These are phyloP conservation scores for Micractinium sp. DNA, from an alignment of 139 green algal genomes.

Conservation along the genomic window DNA sequence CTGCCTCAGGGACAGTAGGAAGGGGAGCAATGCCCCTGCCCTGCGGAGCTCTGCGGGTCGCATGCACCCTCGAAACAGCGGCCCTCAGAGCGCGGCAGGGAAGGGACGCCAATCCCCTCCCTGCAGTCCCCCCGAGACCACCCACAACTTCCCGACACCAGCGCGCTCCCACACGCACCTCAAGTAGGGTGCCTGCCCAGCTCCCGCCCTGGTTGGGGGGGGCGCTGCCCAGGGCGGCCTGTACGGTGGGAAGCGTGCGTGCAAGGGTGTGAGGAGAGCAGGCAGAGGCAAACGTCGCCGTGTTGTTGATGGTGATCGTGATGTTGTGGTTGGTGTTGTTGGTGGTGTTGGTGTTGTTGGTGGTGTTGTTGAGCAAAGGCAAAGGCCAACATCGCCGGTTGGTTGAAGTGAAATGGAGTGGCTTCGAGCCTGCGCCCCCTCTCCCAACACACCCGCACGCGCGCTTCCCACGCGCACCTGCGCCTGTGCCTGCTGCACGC, in stretches of 20 bases:
- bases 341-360: background rate
- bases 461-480: constrained; percentile 12
- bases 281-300: background rate
- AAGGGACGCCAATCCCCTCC: background rate
- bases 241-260: constrained; percentile 1
- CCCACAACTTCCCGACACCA: background rate
- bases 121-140: background rate
- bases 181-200: background rate
- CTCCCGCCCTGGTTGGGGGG: background rate
- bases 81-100: background rate
- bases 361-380: background rate
- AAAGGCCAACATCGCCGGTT: background rate
- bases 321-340: background rate
- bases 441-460: background rate
- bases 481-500: background rate
- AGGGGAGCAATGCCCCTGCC: no score
- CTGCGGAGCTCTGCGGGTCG: background rate
- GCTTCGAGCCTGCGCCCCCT: background rate
- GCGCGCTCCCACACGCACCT: background rate
- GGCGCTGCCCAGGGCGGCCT: background rate
- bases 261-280: background rate
- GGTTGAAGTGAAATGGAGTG: background rate
- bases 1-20: no score
- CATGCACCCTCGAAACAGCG: background rate
- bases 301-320: background rate